Base-by-base conservation (phyloP, 2,329 filamentous ascomycete genomes). In the Aureobasidium leucospermi region DNA sequence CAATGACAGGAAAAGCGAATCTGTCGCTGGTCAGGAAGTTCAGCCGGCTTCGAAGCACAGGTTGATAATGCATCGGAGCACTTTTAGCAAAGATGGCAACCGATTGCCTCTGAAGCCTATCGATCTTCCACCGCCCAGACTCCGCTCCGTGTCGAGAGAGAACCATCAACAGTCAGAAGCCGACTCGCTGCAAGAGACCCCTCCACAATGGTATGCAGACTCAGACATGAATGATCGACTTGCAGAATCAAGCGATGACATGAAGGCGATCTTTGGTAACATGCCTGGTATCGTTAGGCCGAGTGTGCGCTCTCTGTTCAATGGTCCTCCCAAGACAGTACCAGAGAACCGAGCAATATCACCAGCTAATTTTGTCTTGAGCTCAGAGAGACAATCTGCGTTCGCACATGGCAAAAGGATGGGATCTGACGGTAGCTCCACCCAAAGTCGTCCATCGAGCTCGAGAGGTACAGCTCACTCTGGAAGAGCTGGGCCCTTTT, bases 281-380 rank as follows among this genome's bases (percentile, higher is more conserved):
- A 63, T 68, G 38, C 66, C 67, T 4, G 63, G 63, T 4, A 47
- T 66, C 15, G 43, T 19, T 28, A 42, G 59, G 9, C 42, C 49
- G 10, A 45, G n/a, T 29, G 41, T 49, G 38, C 59, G 59, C 10
- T 41, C 51, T 15, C 29, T 45, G 8, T 57, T 48, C 38, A 42
- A 66, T 8, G 65, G 67, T 19, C 69, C 67, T 39, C 68, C 69
- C 7, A 71, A 70, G 57, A 67, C 65, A 45, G 69, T 71, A 13
- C 68, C 69, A 11, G 69, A 71, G 60, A 66, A 70, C 58, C 69
- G 70, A 48, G 69, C 69, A 38, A 66, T 70, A n/a, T 71, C 69
- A 8, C 69, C 69, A 13, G 69, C 68, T 19, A 65, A 68, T 2
- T 38, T 38, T 32, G 41, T 34, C 16, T 15, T 8, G 15, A 28